A percentile compares a stretch with the other conserved stretches of the same genome.
Conservation (phyloP, 495 filamentous ascomycete species). For the Lophiotrema nucula region DNA sequence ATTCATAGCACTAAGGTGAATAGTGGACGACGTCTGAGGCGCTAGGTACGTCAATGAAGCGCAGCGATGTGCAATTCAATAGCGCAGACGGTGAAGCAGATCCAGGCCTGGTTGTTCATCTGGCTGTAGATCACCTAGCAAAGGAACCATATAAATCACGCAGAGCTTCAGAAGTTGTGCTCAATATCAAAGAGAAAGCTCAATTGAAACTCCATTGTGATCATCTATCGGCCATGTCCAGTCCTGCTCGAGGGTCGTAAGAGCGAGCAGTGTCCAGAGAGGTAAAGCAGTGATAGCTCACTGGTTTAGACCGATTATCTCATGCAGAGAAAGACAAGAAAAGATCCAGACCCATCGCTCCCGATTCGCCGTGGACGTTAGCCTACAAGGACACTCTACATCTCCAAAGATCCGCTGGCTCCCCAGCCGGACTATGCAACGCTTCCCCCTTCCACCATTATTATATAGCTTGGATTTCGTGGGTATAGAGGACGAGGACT, state of each 20-base stretch:
- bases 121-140: too few relatives aligned
- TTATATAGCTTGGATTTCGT: conserved; percentile 1
- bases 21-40: too few relatives aligned
- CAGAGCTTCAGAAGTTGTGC: too few relatives aligned
- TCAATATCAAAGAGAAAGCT: too few relatives aligned
- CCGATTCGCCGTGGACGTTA: conserved; percentile 35
- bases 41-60: too few relatives aligned
- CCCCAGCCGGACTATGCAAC: conserved; percentile 4
- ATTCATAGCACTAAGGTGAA: too few relatives aligned
- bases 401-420: conserved; percentile 9
- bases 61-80: too few relatives aligned
- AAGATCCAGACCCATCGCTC: conserved; percentile 32
- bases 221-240: conserved; percentile 12
- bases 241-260: not conserved
- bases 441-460: conserved; percentile 7
- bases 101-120: too few relatives aligned
- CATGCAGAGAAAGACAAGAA: conserved; percentile 33
- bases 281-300: not conserved
- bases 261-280: not conserved
- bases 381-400: conserved; percentile 26
- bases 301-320: conserved; percentile 15
- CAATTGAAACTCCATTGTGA: conserved; percentile 28
- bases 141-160: too few relatives aligned
- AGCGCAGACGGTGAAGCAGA: too few relatives aligned
- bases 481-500: not conserved